Conservation (phyloP, 257 asterid species). For the Petunia axillaris region DNA sequence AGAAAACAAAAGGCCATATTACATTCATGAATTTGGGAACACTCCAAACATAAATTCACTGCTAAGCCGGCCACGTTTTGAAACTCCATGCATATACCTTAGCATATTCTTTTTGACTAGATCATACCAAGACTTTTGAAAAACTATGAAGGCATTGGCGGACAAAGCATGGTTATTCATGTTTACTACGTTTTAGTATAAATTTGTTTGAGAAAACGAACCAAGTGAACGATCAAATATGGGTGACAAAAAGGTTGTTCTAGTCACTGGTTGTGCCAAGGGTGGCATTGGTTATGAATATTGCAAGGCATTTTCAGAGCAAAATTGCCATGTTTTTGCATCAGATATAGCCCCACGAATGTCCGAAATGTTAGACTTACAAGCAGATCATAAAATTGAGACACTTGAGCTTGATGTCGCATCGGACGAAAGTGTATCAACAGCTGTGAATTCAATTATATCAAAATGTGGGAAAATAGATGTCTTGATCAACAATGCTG, state of each 20-base stretch:
- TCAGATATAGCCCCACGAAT: constrained; percentile 48
- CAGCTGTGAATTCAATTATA: constrained; percentile 45
- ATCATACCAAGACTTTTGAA: neutral
- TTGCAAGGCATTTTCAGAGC: constrained; percentile 74
- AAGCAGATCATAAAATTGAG: constrained; percentile 44
- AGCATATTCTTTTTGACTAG: constrained; percentile 3
- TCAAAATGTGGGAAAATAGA: constrained; percentile 56
- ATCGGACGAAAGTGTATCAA: constrained; percentile 55
- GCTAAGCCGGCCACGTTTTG: neutral
- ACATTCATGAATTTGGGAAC: neutral
- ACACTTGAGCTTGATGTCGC: constrained; percentile 66
- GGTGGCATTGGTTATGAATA: constrained; percentile 88
- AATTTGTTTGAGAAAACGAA: neutral
- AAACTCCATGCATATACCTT: constrained; percentile 23
- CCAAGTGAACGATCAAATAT: constrained; percentile 13
- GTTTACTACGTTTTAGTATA: neutral
- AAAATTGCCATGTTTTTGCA: constrained; percentile 62
- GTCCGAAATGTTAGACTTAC: constrained; percentile 51
- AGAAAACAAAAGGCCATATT: no score
- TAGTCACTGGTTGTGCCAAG: constrained; percentile 77
- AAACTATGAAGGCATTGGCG: constrained; percentile 21
- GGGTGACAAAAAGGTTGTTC: constrained; percentile 54
- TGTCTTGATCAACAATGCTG: constrained; percentile 74
- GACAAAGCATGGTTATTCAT: constrained; percentile 25
- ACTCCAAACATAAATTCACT: neutral